Percentiles rank a stretch among this genome's conserved stretches.
Conservation (phyloP, 2,329 filamentous ascomycete species). For the Cordyceps fumosorosea region DNA sequence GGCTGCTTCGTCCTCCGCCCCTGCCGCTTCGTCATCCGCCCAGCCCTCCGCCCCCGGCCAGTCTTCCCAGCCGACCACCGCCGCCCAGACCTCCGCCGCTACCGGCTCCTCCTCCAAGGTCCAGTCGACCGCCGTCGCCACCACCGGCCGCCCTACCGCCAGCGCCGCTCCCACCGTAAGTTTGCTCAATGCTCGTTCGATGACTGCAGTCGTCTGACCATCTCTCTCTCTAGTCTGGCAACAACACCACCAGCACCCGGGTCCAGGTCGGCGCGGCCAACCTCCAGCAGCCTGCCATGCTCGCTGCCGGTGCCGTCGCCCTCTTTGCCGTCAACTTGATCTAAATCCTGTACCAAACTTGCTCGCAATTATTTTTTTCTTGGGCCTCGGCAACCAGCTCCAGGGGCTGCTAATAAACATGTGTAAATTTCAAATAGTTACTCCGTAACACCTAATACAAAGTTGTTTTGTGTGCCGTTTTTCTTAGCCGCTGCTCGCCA, state of each 20-base stretch:
- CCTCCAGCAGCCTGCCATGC: constrained; percentile 3
- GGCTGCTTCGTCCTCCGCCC: background rate
- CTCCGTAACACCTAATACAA: constrained; percentile 11
- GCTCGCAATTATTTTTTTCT: background rate
- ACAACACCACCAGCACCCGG: constrained; percentile 2
- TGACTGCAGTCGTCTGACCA: background rate
- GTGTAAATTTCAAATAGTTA: constrained; percentile 6
- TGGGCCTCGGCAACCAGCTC: background rate
- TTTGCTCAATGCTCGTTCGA: background rate
- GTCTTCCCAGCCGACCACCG: background rate
- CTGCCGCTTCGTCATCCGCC: background rate
- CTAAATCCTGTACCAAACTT: constrained; percentile 10
- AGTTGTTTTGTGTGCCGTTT: background rate
- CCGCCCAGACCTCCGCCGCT: background rate
- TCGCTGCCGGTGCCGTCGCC: constrained; percentile 8
- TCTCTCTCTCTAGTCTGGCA: background rate
- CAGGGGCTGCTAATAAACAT: background rate
- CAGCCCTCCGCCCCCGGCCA: background rate
- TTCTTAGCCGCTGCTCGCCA: background rate
- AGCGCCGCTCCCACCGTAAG: constrained; percentile 6
- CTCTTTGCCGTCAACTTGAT: constrained; percentile 15
- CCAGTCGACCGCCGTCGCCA: constrained; percentile 9
- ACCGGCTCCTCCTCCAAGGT: background rate
- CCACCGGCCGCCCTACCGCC: background rate
- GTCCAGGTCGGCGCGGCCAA: constrained; percentile 10